phyloP scores from a whole-genome alignment of 345 rosid genomes.

The Barbarea vulgaris region DNA sequence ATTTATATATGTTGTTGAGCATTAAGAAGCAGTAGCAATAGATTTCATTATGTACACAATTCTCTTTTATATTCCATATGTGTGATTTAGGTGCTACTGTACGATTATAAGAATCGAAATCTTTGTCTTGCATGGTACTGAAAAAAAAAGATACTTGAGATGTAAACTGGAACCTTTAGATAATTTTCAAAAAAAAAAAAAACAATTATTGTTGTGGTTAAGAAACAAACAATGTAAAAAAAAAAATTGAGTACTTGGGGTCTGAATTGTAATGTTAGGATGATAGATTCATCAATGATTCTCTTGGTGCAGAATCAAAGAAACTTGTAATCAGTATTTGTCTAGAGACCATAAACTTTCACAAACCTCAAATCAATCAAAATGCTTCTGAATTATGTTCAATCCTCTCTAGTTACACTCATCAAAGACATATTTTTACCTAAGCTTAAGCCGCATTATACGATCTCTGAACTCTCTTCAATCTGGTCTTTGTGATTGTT shows the following conservation, averaged over 20 bases:
- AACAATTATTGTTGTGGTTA: no score
- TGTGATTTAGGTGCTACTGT: constrained; percentile 2
- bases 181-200: no score
- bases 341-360: background rate
- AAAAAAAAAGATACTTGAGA: background rate
- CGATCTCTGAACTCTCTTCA: background rate
- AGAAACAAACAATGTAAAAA: background rate
- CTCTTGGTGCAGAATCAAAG: background rate
- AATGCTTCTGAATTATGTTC: background rate
- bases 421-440: background rate
- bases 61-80: background rate
- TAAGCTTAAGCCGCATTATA: background rate
- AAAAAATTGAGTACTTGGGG: background rate
- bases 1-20: background rate
- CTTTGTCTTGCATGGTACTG: background rate
- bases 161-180: constrained; percentile 1
- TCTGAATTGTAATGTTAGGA: background rate
- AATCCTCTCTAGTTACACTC: background rate
- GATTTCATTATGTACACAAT: background rate
- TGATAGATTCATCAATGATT: constrained; percentile 5
- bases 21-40: background rate
- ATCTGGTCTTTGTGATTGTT: background rate
- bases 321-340: background rate
- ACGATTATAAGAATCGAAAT: background rate
- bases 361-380: background rate